Evolutionary conservation across 2,329 filamentous ascomycete species (phyloP), one percentile per base, ranked within the genome.

Genomic region (Xylogone sp.): DNA sequence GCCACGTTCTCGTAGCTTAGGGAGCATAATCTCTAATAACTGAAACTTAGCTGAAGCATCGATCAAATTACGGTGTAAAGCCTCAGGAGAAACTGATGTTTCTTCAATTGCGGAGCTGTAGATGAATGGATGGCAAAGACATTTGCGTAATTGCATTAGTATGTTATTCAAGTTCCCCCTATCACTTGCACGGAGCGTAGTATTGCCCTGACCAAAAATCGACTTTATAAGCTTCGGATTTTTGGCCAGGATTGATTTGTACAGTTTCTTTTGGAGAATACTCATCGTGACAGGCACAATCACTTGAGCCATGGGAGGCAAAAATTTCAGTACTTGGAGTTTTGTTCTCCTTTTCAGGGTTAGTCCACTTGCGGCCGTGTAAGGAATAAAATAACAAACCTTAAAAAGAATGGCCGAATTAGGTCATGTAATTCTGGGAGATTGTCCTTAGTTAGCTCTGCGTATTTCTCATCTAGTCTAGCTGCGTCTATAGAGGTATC

Each of bases 231-330:
- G 78, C 49, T 95, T 82, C 0, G 92, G 88, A 55, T 95, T 96
- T 68, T 95, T 94, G 13, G 88, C 83, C 61, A 99, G 81, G 60
- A 99, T 97, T 2, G 88, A 95, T 65, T 92, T 94, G 72, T 94
- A 96, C 0, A 99, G 78, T 65, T 90, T 94, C 73, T 96, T 94
- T 66, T 99, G 95, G 12, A 99, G 75, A 13, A 90, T 77, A 1
- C 89, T 92, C 92, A 97, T 97, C 2, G 89, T 92, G n/a, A 99
- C 86, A 0, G 94, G 94, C 3, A 99, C 73, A 55, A 99, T 97
- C 60, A 99, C 91, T 63, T 97, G 93, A 1, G 88, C 87, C 82
- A 99, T 91, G 0, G 93, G 86, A 1, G 94, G 94, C 9, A 99
- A 75, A 68, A 97, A 96, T 39, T 89, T 93, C 48, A 99, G 75